Percentiles rank a stretch among this genome's conserved stretches.
Conservation (phyloP, 2,329 filamentous ascomycete species). For the Hymenotorrendiella dingleyae region DNA sequence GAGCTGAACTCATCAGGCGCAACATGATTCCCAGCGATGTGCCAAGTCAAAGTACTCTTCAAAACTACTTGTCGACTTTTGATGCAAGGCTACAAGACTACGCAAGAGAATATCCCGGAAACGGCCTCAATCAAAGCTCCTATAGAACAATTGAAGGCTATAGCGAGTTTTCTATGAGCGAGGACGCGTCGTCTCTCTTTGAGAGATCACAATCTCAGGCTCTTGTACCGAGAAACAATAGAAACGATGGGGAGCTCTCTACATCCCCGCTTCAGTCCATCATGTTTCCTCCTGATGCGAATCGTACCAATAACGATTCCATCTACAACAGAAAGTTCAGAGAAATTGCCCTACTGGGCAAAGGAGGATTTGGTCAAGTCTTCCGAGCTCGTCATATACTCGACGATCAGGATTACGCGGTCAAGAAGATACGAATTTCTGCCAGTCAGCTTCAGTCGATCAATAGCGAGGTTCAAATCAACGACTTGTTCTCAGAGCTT, state of each 20-base stretch:
- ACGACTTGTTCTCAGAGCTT: conserved; percentile 47
- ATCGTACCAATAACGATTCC: background rate
- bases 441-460: conserved; percentile 12
- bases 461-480: conserved; percentile 36
- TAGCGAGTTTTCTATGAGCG: background rate
- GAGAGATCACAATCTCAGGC: conserved; percentile 8
- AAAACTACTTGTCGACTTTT: conserved; percentile 22
- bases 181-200: conserved; percentile 7
- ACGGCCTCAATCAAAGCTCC: conserved; percentile 1
- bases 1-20: conserved; percentile 16
- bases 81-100: conserved; percentile 22
- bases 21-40: conserved; percentile 26
- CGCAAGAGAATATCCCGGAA: conserved; percentile 10
- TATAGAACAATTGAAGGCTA: conserved; percentile 8
- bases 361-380: conserved; percentile 60
- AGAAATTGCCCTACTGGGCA: conserved; percentile 52
- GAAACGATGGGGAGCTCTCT: background rate
- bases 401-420: conserved; percentile 56
- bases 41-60: conserved; percentile 15
- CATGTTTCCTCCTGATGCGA: background rate
- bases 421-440: conserved; percentile 59
- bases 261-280: conserved; percentile 3
- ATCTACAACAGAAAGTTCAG: conserved; percentile 37
- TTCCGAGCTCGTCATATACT: conserved; percentile 56
- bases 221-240: conserved; percentile 1